Percentiles rank a stretch among this genome's conserved stretches.
Conservation (phyloP, 176 grass and related monocot species). For the Carex parvula region DNA sequence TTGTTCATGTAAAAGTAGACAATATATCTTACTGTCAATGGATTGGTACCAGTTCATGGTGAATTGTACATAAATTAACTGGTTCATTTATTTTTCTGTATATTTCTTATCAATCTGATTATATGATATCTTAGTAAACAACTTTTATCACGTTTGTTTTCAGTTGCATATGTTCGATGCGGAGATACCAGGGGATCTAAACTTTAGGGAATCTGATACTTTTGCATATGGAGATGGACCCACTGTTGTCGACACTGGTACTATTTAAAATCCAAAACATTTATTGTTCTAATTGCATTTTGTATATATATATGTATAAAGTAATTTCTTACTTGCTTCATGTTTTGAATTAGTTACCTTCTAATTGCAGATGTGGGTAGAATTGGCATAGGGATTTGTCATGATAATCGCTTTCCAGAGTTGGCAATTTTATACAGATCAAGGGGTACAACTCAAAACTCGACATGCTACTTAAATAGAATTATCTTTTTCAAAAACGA, state of each 20-base stretch:
- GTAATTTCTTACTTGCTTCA: not conserved
- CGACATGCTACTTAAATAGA: not conserved
- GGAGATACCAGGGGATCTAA: slow-evolving; percentile 46
- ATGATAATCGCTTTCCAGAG: slow-evolving; percentile 67
- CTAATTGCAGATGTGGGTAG: slow-evolving; percentile 48
- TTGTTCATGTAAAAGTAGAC: not conserved
- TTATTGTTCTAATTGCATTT: not conserved
- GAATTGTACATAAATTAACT: not conserved
- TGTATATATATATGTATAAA: too few relatives aligned
- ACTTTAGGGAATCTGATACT: slow-evolving; percentile 45
- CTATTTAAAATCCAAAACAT: not conserved
- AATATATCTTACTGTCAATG: not conserved
- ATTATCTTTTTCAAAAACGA: not conserved
- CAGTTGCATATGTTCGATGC: slow-evolving; percentile 61
- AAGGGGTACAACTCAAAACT: slow-evolving; percentile 35
- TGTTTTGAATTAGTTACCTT: not conserved
- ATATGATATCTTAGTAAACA: not conserved
- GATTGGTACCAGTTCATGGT: not conserved
- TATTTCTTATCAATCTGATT: slow-evolving; percentile 11
- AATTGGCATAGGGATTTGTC: slow-evolving; percentile 63
- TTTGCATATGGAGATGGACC: slow-evolving; percentile 41
- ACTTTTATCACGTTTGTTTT: slow-evolving; percentile 6
- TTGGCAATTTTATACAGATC: slow-evolving; percentile 51
- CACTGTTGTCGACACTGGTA: slow-evolving; percentile 57
- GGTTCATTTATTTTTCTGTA: not conserved